Base-by-base conservation (phyloP, 805 yeast genomes). In the Schwanniomyces occidentalis region DNA sequence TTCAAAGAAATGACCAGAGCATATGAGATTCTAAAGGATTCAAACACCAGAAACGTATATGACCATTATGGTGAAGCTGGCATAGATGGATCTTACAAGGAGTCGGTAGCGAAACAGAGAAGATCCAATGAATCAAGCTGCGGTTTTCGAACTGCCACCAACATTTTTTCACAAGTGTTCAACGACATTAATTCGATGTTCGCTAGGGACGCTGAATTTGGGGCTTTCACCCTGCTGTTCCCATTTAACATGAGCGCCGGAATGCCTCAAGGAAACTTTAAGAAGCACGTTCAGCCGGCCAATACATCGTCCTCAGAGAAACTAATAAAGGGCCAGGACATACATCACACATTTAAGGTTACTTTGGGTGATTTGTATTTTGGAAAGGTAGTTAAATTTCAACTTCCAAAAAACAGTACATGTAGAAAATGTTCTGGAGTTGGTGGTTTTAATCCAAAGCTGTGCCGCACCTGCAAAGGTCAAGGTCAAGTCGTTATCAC, bases 1-100 rank as follows among this genome's bases (percentile, higher is more conserved):
- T 85, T 83, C 60, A 80, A 80, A 58, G 76, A 73, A 34, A 68
- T 83, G 25, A 76, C 82, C 2, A 69, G 71, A 30, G 90, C 91
- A 0, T 85, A 85, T 54, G 83, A 82, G 42, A 64, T 77, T 5
- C 61, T 85, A 21, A 63, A 69, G 23, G 78, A 81, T 51, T 52
- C 56, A 1, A 54, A 56, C 3, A 63, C 66, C 35, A 61, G 84
- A 26, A 40, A 49, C 5, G 50, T 73, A 7, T 82, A 81, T 51
- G 86, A 82, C 43, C 51, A 44, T 12, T 74, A 66, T 44, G 84
- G 84, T 6, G 64, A 63, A 32, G 60, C 57, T 0, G 78, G 75
- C 3, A 37, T 69, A 7, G 65, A 65, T 33, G 69, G 69, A 0
- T 28, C 40, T 22, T 35, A 35, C 19, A 37, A 25, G n/a, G 35